Evolutionary conservation across 805 yeast species (phyloP).

Genomic region (Yamadazyma laniorum): DNA sequence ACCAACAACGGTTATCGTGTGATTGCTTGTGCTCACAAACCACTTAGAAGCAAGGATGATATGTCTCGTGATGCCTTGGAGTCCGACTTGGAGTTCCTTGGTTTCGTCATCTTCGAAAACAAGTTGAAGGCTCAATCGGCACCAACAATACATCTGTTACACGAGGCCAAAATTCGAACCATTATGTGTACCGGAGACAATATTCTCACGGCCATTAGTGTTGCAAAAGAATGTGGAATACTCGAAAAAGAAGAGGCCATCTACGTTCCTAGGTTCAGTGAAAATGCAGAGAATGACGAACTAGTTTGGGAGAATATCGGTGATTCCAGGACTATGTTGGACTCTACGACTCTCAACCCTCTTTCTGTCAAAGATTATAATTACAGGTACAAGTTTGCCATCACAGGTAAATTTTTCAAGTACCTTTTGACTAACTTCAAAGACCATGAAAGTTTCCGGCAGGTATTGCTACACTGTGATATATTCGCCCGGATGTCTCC

Average conservation of each 20-base stretch:
- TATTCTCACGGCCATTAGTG: slow-evolving; percentile 90
- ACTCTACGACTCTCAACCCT: slow-evolving; percentile 61
- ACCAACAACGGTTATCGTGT: slow-evolving; percentile 95
- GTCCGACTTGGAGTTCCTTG: slow-evolving; percentile 66
- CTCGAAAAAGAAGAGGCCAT: slow-evolving; percentile 41
- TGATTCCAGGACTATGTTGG: slow-evolving; percentile 54
- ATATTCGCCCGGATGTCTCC: slow-evolving; percentile 98
- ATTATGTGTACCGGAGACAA: slow-evolving; percentile 99
- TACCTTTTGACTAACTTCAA: slow-evolving; percentile 60
- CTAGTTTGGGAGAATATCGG: slow-evolving; percentile 70
- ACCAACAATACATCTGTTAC: slow-evolving; percentile 56
- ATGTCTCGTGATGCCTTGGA: slow-evolving; percentile 65
- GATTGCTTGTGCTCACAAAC: slow-evolving; percentile 85
- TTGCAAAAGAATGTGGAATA: slow-evolving; percentile 79
- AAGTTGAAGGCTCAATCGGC: slow-evolving; percentile 73
- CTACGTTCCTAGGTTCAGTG: slow-evolving; percentile 58
- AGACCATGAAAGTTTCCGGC: slow-evolving; percentile 39
- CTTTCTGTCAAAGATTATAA: slow-evolving; percentile 18
- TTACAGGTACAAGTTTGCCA: slow-evolving; percentile 63
- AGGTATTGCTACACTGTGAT: slow-evolving; percentile 66
- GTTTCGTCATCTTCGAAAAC: slow-evolving; percentile 91
- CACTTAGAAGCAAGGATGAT: slow-evolving; percentile 17
- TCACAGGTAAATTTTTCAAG: slow-evolving; percentile 91
- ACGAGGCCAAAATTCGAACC: slow-evolving; percentile 71
- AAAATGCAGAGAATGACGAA: slow-evolving; percentile 36